A percentile compares a stretch with the other conserved stretches of the same genome.
phyloP scores from a whole-genome alignment of 495 filamentous ascomycete genomes.

The Penicillium chermesinum region DNA sequence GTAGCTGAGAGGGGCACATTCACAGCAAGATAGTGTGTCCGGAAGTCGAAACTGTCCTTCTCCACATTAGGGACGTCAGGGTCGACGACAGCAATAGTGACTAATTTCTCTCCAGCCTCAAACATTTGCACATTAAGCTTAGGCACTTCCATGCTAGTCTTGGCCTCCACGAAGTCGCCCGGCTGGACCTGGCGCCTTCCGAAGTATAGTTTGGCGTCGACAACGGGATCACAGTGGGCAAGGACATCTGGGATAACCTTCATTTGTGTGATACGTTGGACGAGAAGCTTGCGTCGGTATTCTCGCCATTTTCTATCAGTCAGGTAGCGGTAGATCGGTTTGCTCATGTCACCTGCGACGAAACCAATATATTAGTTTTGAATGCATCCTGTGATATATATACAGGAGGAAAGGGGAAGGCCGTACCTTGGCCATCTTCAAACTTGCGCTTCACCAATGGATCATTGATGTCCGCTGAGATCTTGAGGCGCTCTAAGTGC shows the following conservation, averaged over 20 bases:
- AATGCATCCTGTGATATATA: neutral
- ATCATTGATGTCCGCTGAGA: conserved; percentile 92
- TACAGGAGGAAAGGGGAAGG: neutral
- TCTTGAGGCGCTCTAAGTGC: conserved; percentile 75
- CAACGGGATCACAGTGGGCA: conserved; percentile 69
- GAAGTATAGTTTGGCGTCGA: conserved; percentile 78
- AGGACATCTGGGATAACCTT: conserved; percentile 91
- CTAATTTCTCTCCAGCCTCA: conserved; percentile 70
- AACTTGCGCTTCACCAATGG: conserved; percentile 90
- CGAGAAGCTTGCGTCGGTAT: conserved; percentile 66
- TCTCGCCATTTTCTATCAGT: conserved; percentile 83
- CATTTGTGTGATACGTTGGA: conserved; percentile 86
- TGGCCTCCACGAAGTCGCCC: conserved; percentile 71
- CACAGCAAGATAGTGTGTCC: conserved; percentile 78
- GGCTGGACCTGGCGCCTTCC: conserved; percentile 58
- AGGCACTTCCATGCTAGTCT: conserved; percentile 60
- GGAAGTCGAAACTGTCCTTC: conserved; percentile 69
- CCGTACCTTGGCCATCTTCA: conserved; percentile 82
- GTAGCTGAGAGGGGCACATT: conserved; percentile 58
- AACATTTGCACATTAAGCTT: conserved; percentile 81
- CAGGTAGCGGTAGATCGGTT: conserved; percentile 91
- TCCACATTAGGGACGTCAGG: conserved; percentile 81
- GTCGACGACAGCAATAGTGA: conserved; percentile 81
- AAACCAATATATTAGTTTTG: neutral
- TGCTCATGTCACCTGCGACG: conserved; percentile 78